A percentile compares a stretch with the other conserved stretches of the same genome.
Conservation (phyloP, 176 grass and related monocot genomes). For the Oryza brachyantha region DNA sequence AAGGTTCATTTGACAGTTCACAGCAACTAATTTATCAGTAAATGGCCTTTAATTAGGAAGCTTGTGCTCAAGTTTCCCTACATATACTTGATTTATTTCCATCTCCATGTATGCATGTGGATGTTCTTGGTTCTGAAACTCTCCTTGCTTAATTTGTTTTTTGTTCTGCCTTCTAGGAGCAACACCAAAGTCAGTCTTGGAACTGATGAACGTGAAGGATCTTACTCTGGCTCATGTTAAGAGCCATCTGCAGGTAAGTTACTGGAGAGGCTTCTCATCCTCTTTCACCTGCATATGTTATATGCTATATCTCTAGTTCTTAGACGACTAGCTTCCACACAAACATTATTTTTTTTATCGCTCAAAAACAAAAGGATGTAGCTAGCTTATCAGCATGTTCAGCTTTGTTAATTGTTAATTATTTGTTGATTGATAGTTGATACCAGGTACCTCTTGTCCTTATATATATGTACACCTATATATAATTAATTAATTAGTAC, state of each 20-base stretch:
- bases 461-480: constrained; percentile 17
- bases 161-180: constrained; percentile 59
- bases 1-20: neutral
- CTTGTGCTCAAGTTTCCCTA: neutral
- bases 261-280: neutral
- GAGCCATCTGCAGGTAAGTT: constrained; percentile 90
- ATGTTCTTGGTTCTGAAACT: constrained; percentile 10
- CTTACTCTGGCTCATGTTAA: constrained; percentile 98
- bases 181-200: constrained; percentile 97
- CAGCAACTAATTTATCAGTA: neutral
- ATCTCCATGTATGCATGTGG: constrained; percentile 31
- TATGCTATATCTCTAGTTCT: neutral
- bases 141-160: constrained; percentile 1
- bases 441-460: constrained; percentile 17
- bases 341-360: neutral
- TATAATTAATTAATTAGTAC: neutral
- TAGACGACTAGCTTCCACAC: neutral
- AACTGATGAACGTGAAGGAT: constrained; percentile 99
- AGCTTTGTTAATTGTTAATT: constrained; percentile 2
- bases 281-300: constrained; percentile 12
- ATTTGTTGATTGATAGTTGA: neutral
- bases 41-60: neutral
- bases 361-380: constrained; percentile 6
- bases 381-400: neutral
- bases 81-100: neutral